Percentiles rank a stretch among this genome's conserved stretches.
Evolutionary conservation across 768 basidiomycete genomes (phyloP).

Genomic region (Russula abietina): DNA sequence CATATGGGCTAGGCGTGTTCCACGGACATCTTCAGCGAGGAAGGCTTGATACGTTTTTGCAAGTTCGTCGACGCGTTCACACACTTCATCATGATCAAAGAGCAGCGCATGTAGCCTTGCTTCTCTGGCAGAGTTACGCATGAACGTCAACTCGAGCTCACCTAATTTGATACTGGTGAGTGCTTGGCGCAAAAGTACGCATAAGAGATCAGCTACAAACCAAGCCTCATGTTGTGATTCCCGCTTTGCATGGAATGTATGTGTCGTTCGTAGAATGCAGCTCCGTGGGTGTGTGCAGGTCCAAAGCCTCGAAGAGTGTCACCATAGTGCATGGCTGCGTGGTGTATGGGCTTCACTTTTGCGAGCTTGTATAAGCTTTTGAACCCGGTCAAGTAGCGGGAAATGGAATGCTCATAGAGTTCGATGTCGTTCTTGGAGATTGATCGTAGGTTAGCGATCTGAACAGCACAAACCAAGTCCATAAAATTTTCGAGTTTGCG

Average conservation of each 20-base stretch:
- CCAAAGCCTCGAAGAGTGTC: constrained; percentile 30
- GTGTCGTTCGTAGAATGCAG: constrained; percentile 19
- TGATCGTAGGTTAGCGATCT: constrained; percentile 23
- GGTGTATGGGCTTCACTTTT: constrained; percentile 31
- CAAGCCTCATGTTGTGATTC: constrained; percentile 26
- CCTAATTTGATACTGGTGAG: constrained; percentile 14
- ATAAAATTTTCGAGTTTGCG: constrained; percentile 32
- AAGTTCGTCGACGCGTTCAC: background rate
- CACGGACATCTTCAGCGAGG: too few relatives aligned
- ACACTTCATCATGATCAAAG: background rate
- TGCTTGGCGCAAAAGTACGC: background rate
- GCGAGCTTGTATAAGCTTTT: constrained; percentile 27
- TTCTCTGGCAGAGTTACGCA: constrained; percentile 2
- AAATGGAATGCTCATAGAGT: constrained; percentile 9
- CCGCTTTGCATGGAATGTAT: constrained; percentile 24
- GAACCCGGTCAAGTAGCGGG: constrained; percentile 26
- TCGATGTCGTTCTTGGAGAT: constrained; percentile 15
- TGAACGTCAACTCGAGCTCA: constrained; percentile 13
- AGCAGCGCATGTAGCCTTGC: constrained; percentile 6
- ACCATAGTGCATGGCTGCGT: constrained; percentile 32
- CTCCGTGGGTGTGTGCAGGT: constrained; percentile 27
- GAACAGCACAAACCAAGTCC: constrained; percentile 29
- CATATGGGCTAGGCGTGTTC: too few relatives aligned
- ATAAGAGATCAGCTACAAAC: constrained; percentile 12
- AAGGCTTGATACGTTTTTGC: background rate